These are phyloP conservation scores for Viola odorata DNA, from an alignment of 345 rosid species.

Conservation along the genomic window DNA sequence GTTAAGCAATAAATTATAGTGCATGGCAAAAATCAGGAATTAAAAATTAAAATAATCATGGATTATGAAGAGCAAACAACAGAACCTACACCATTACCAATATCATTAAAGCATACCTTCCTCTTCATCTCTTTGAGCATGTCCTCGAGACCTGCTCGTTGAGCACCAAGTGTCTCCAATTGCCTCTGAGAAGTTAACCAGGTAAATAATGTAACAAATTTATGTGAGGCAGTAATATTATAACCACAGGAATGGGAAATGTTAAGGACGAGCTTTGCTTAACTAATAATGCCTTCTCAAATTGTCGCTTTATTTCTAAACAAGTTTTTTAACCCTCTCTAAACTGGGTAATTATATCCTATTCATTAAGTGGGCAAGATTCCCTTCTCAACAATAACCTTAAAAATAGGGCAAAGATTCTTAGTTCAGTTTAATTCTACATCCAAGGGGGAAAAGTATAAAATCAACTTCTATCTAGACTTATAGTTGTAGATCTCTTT, in stretches of 20 bases:
- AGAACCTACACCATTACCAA: no score
- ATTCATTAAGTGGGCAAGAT: neutral
- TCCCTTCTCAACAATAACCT: neutral
- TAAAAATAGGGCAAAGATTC: neutral
- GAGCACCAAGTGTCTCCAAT: conserved; percentile 93
- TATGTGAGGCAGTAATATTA: neutral
- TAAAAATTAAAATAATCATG: no score
- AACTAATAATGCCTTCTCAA: no score
- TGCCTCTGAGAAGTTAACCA: conserved; percentile 64
- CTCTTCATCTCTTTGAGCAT: conserved; percentile 99
- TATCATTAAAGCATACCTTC: conserved; percentile 47
- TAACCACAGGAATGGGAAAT: neutral
- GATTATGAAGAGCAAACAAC: no score
- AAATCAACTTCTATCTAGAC: neutral
- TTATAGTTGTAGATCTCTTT: neutral
- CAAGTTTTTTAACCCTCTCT: neutral
- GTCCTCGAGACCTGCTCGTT: conserved; percentile 97
- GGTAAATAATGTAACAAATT: conserved; percentile 1
- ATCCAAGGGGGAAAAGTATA: neutral
- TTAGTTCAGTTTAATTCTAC: neutral
- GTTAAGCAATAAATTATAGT: no score
- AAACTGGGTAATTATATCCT: no score
- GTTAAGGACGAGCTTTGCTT: neutral
- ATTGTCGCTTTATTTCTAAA: neutral
- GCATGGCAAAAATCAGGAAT: no score